Base-by-base conservation (phyloP, 352 stramenopile species). In the Globisporangium camurandrum region DNA sequence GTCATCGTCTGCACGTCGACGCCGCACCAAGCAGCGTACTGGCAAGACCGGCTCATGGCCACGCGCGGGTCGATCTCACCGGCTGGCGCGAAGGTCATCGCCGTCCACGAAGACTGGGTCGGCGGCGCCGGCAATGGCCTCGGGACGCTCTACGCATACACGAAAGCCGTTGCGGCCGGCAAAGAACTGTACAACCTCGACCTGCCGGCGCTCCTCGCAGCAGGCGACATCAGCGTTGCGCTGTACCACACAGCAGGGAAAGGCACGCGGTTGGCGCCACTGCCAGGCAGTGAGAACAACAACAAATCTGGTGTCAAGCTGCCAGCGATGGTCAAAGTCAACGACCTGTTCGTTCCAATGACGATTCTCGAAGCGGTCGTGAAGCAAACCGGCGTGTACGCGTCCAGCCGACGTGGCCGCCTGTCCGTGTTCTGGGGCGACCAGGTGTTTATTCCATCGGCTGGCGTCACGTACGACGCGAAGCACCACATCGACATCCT, bases 271-370 rank as follows among this genome's bases (percentile, higher is more conserved):
- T 81, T 99, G 22, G 95, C 96, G 37, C 96, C 95, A 38, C 71
- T 99, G 33, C 95, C 95, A 7, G 96, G 95, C 34, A 96, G 82
- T 46, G 96, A 99, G 64, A 98, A 98, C 76, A 99, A 99, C 74
- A 99, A 99, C 80, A 99, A 99, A 74, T 97, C 95, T 23, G 96
- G 95, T 49, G 96, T 99, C 40, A 98, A 98, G 89, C 78, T 99
- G 27, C 95, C 95, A 4, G 90, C 95, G 39, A 96, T 93, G 65
- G 73, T 97, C 61, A 76, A 88, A 61, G 77, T 95, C 38, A 75
- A 81, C 51, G 82, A 93, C 28, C 75, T 84, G 45, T 79, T 81
- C 22, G 83, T 96, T 61, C 86, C 93, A 34, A 96, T 98, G 67
- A 98, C 95, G 16, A 98, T 99, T 57, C 83, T 99, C 34, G 96